Evolutionary conservation across 345 rosid species (phyloP), one percentile per base, ranked within the genome.

Genomic region (Sonneratia caseolaris): DNA sequence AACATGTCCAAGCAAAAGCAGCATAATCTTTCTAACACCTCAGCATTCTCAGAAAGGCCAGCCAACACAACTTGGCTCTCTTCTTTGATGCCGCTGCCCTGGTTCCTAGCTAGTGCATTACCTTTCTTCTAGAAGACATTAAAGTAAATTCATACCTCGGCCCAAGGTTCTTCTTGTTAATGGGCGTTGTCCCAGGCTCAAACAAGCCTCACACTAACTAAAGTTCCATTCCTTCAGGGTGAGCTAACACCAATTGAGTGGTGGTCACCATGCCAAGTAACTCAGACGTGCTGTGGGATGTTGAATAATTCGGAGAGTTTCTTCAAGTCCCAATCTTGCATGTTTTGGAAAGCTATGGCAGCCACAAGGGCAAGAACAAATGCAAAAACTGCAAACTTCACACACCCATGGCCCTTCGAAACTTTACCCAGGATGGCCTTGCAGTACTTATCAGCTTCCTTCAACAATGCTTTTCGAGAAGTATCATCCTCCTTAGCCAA

Each of bases 361-460:
- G 78, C 84, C 59, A 78, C 79, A 7, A 74, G 66, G 5, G 80
- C 87, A 74, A 83, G n/a, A 57, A 76, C 55, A 2, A 82, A 67
- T 27, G 79, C 61, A 27, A 87, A 32, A 18, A 80, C 22, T 69
- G 79, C 24, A 69, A 75, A 57, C 66, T 78, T 87, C 74, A 82
- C 0, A 70, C 81, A 87, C 61, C 91, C 86, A 45, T 75, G 79
- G 67, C 87, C 76, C 37, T 66, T 70, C 0, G 83, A 81, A 19
- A 78, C 14, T 16, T 37, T 69, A 21, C 87, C 82, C 79, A 78
- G 64, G 21, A 87, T 66, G 36, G 67, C 73, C 75, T 83, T 87
- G 81, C 87, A 81, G 71, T 76, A 82, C 78, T 79, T 79, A 82
- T 85, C 83, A 7, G 86, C 85, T 6, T 85, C 84, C 78, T 77